These are phyloP conservation scores for Candida verbasci DNA, from an alignment of 805 yeast genomes.

Conservation along the genomic window DNA sequence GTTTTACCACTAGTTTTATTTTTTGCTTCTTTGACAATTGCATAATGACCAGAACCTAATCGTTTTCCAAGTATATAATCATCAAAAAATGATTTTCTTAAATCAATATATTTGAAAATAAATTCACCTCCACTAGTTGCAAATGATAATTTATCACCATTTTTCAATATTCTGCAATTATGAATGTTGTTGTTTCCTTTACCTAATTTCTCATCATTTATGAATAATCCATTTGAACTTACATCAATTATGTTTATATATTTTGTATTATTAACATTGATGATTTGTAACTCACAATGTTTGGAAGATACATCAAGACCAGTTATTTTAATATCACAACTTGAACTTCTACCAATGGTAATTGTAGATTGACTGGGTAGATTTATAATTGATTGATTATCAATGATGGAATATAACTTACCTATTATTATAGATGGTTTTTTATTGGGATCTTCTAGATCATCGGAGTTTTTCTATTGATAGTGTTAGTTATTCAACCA, in stretches of 20 bases:
- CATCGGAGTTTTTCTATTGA: too few species aligned
- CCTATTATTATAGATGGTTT: slow-evolving; percentile 8
- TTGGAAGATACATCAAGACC: slow-evolving; percentile 62
- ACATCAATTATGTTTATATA: slow-evolving; percentile 49
- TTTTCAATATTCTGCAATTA: slow-evolving; percentile 48
- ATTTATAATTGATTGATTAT: slow-evolving; percentile 15
- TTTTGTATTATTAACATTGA: slow-evolving; percentile 21
- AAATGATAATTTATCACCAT: slow-evolving; percentile 62
- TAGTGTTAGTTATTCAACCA: too few species aligned
- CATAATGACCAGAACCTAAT: slow-evolving; percentile 76
- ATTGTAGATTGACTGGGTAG: slow-evolving; percentile 18
- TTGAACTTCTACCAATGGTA: slow-evolving; percentile 52
- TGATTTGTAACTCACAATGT: slow-evolving; percentile 50
- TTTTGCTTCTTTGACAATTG: slow-evolving; percentile 70
- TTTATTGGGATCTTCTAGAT: slow-evolving; percentile 5
- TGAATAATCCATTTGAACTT: slow-evolving; percentile 63
- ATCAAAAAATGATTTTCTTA: slow-evolving; percentile 48
- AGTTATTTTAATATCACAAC: slow-evolving; percentile 51
- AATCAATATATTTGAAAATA: slow-evolving; percentile 41
- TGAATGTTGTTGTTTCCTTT: slow-evolving; percentile 40
- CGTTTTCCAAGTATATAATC: slow-evolving; percentile 53
- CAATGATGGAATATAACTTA: slow-evolving; percentile 10
- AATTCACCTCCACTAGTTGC: slow-evolving; percentile 49
- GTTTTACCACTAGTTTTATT: slow-evolving; percentile 53
- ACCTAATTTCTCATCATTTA: slow-evolving; percentile 54